phyloP scores from a whole-genome alignment of 164 flowering plant genomes.

The Warburgia ugandensis region DNA sequence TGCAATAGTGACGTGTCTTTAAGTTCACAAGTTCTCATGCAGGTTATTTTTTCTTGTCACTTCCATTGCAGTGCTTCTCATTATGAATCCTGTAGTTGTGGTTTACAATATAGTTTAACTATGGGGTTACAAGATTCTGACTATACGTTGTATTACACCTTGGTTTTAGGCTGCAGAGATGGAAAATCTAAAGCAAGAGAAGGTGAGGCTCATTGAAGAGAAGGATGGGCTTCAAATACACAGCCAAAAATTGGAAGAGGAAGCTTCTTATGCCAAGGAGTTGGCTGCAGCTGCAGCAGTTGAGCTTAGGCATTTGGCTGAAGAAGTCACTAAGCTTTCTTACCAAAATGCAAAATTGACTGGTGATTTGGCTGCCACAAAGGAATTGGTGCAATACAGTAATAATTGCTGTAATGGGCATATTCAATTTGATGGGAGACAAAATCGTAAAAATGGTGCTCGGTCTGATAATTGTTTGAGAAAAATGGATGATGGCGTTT shows the following conservation, averaged over 20 bases:
- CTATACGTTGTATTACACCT: neutral
- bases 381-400: constrained; percentile 27
- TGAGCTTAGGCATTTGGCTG: constrained; percentile 75
- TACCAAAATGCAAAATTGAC: constrained; percentile 66
- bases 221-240: constrained; percentile 62
- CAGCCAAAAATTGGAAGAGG: constrained; percentile 62
- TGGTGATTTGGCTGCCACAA: constrained; percentile 45
- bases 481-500: constrained; percentile 26
- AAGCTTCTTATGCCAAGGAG: constrained; percentile 88
- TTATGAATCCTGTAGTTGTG: neutral
- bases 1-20: constrained; percentile 18
- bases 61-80: neutral
- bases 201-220: constrained; percentile 47
- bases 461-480: constrained; percentile 21
- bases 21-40: constrained; percentile 43
- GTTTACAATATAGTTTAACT: neutral
- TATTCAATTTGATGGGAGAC: constrained; percentile 22
- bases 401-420: constrained; percentile 27
- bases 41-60: constrained; percentile 26
- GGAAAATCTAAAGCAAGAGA: constrained; percentile 62
- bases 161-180: constrained; percentile 58
- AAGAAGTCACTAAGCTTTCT: constrained; percentile 79
- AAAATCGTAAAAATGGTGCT: constrained; percentile 14
- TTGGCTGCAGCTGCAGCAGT: constrained; percentile 89
- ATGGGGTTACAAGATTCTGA: neutral